Conservation (phyloP, 306 rosid genomes). For the Prunus persica region DNA sequence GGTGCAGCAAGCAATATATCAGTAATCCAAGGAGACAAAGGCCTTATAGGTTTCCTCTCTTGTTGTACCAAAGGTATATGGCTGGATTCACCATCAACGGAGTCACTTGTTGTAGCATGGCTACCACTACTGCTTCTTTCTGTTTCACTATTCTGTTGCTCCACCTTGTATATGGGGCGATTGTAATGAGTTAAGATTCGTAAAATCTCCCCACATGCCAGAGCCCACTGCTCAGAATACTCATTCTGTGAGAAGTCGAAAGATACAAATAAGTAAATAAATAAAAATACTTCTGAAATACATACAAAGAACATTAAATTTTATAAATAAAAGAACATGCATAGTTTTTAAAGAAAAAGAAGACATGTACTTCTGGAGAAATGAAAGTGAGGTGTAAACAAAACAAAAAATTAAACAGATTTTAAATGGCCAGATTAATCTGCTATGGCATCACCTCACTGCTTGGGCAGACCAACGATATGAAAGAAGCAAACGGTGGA, state of each 20-base stretch:
- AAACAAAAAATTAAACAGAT: background rate
- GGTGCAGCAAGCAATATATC: conserved; percentile 92
- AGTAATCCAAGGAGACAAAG: conserved; percentile 94
- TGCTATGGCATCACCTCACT: conserved; percentile 57
- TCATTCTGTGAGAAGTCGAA: conserved; percentile 53
- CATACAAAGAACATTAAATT: conserved; percentile 12
- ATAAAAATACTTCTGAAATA: background rate
- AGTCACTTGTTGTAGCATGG: conserved; percentile 72
- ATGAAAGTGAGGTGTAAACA: conserved; percentile 3
- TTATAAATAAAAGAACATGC: background rate
- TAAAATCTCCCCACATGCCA: conserved; percentile 95
- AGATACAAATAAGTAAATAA: conserved; percentile 14
- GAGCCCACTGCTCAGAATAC: conserved; percentile 97
- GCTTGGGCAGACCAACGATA: conserved; percentile 84
- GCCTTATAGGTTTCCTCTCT: conserved; percentile 86
- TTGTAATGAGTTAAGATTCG: conserved; percentile 94
- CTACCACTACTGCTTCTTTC: conserved; percentile 90
- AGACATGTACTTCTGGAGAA: background rate
- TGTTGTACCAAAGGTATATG: conserved; percentile 46
- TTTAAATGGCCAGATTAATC: conserved; percentile 17
- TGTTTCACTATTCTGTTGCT: conserved; percentile 51
- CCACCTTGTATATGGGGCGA: conserved; percentile 83
- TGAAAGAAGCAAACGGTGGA: conserved; percentile 91
- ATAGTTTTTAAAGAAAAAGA: background rate
- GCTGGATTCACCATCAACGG: conserved; percentile 49